phyloP scores from a whole-genome alignment of 2,329 filamentous ascomycete species.

The Microthyrium microscopicum region DNA sequence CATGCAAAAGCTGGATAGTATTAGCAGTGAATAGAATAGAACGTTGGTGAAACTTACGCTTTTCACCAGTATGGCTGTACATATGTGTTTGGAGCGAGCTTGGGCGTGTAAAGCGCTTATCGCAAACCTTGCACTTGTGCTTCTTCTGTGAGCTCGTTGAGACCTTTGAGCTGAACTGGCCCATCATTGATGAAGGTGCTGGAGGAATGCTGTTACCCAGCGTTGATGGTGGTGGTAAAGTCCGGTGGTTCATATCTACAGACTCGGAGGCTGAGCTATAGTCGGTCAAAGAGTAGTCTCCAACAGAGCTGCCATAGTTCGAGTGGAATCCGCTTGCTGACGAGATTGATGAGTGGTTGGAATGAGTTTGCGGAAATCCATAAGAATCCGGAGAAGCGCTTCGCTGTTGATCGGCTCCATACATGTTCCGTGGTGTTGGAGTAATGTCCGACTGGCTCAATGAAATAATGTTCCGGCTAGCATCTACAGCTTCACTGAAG shows the following conservation, averaged over 20 bases:
- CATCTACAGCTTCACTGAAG: conserved; percentile 81
- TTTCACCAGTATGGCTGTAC: conserved; percentile 97
- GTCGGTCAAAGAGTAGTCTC: conserved; percentile 55
- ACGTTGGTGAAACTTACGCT: conserved; percentile 50
- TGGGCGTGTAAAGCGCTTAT: conserved; percentile 89
- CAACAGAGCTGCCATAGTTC: conserved; percentile 50
- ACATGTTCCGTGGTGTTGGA: conserved; percentile 77
- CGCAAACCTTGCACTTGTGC: conserved; percentile 98
- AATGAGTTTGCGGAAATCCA: conserved; percentile 74
- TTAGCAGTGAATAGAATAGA: conserved; percentile 11
- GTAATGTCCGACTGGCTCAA: conserved; percentile 78
- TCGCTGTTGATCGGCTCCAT: conserved; percentile 48
- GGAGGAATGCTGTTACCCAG: conserved; percentile 50
- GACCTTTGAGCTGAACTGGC: conserved; percentile 92
- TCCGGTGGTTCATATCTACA: conserved; percentile 62
- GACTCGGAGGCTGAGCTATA: conserved; percentile 83
- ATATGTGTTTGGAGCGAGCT: conserved; percentile 94
- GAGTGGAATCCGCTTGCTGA: conserved; percentile 61
- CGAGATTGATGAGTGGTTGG: conserved; percentile 79
- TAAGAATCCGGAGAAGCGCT: conserved; percentile 71
- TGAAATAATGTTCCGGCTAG: conserved; percentile 83
- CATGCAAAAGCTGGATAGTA: conserved; percentile 62
- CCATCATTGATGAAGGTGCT: conserved; percentile 94
- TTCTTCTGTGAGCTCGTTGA: conserved; percentile 96
- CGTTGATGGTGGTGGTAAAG: conserved; percentile 64